These are phyloP conservation scores for Polygonum maritimum DNA, from an alignment of 148 eudicot genomes.

Conservation along the genomic window DNA sequence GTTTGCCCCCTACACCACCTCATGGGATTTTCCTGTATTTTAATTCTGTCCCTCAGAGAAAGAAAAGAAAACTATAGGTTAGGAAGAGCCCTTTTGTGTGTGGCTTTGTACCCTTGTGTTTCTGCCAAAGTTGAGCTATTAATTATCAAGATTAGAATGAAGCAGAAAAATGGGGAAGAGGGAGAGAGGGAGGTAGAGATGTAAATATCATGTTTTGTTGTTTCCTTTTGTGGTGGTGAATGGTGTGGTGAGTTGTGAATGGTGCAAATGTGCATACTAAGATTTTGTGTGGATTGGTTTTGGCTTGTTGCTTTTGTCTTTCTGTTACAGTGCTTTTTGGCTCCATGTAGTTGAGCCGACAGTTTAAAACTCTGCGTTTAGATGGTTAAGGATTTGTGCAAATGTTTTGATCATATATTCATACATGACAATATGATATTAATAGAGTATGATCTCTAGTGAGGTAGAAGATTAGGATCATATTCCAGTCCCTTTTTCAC, in stretches of 20 bases:
- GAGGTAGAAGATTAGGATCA: neutral
- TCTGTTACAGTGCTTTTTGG: neutral
- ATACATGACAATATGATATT: too few species aligned
- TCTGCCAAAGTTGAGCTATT: neutral
- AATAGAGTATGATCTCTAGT: neutral
- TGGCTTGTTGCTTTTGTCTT: neutral
- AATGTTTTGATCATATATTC: neutral
- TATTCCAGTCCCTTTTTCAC: neutral
- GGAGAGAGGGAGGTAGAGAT: neutral
- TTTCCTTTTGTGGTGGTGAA: neutral
- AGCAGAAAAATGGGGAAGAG: too few species aligned
- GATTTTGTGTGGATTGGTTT: neutral
- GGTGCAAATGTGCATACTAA: neutral
- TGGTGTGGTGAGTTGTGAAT: neutral
- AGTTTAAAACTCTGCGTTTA: constrained; percentile 1
- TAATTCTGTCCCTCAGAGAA: neutral
- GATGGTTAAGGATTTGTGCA: neutral
- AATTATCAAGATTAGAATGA: neutral
- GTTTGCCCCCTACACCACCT: neutral
- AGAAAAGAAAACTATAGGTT: neutral
- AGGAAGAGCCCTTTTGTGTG: constrained; percentile 9
- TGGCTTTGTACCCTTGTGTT: neutral
- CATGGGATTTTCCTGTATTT: neutral
- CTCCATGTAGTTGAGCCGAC: neutral
- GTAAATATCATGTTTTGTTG: neutral